phyloP scores from a whole-genome alignment of 2,329 filamentous ascomycete genomes.

The Xylaria multiplex region DNA sequence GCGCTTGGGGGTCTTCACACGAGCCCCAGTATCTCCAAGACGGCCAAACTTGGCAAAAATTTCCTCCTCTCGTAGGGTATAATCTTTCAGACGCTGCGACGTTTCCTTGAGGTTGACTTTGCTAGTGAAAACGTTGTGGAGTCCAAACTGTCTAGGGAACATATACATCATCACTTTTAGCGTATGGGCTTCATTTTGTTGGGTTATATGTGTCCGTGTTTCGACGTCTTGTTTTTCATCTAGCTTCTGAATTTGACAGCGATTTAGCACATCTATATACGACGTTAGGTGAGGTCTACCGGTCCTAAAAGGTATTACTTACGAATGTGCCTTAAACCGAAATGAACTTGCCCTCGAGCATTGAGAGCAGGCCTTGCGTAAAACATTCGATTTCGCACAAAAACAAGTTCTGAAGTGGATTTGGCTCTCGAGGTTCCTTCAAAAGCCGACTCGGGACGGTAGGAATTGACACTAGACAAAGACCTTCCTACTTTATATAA shows the following conservation, averaged over 20 bases:
- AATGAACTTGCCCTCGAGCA: conserved; percentile 71
- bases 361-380: conserved; percentile 82
- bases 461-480: conserved; percentile 58
- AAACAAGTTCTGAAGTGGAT: conserved; percentile 69
- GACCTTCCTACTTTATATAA: conserved; percentile 56
- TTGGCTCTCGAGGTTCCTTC: conserved; percentile 34
- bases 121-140: conserved; percentile 93
- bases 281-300: conserved; percentile 25
- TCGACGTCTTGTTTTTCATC: conserved; percentile 26
- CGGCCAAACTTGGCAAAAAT: conserved; percentile 61
- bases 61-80: conserved; percentile 85
- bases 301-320: conserved; percentile 51
- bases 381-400: conserved; percentile 85
- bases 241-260: conserved; percentile 59
- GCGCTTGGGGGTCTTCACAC: conserved; percentile 66
- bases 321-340: conserved; percentile 86
- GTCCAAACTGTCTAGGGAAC: conserved; percentile 87
- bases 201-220: conserved; percentile 15
- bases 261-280: conserved; percentile 80
- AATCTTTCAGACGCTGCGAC: conserved; percentile 81
- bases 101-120: conserved; percentile 72
- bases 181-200: conserved; percentile 62
- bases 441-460: conserved; percentile 20
- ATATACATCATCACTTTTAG: conserved; percentile 88
- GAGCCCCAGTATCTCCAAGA: conserved; percentile 40